Evolutionary conservation across 352 stramenopile species (phyloP).

Genomic region (Phytopythium delawarense): DNA sequence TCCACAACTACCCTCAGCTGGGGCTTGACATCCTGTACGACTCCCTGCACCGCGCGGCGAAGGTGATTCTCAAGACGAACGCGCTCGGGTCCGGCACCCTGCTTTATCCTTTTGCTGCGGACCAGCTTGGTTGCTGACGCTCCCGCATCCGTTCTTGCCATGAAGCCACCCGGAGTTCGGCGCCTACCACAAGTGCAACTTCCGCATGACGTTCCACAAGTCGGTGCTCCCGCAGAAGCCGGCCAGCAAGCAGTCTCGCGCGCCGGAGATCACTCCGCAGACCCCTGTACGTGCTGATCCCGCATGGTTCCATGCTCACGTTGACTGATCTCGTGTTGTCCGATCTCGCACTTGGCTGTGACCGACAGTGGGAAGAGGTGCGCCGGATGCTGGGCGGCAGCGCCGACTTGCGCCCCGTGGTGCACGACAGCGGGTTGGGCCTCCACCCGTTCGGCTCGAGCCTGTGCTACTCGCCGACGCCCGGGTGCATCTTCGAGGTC

Average conservation of each 20-base stretch:
- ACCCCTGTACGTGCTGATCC: slow-evolving; percentile 35
- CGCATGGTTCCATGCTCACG: too few relatives aligned
- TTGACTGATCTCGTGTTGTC: background rate
- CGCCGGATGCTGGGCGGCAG: slow-evolving; percentile 42
- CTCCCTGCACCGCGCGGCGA: slow-evolving; percentile 59
- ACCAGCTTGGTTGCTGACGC: background rate
- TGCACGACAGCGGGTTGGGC: slow-evolving; percentile 73
- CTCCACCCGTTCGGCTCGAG: slow-evolving; percentile 78
- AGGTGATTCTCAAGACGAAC: slow-evolving; percentile 82
- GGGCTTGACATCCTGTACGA: slow-evolving; percentile 78
- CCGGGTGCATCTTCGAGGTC: slow-evolving; percentile 80
- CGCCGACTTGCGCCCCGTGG: slow-evolving; percentile 56
- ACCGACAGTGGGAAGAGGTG: slow-evolving; percentile 60
- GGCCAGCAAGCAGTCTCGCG: slow-evolving; percentile 40
- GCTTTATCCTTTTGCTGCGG: background rate
- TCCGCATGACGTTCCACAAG: slow-evolving; percentile 53
- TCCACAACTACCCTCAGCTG: slow-evolving; percentile 84
- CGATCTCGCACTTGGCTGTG: background rate
- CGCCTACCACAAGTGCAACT: slow-evolving; percentile 86
- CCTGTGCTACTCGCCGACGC: slow-evolving; percentile 66
- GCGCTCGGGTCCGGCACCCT: slow-evolving; percentile 42
- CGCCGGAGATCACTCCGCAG: slow-evolving; percentile 56
- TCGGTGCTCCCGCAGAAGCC: slow-evolving; percentile 33
- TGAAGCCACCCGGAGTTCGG: slow-evolving; percentile 74
- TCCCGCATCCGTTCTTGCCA: background rate